phyloP scores from a whole-genome alignment of 2,329 filamentous ascomycete species.

The Elsinoe necatrix region DNA sequence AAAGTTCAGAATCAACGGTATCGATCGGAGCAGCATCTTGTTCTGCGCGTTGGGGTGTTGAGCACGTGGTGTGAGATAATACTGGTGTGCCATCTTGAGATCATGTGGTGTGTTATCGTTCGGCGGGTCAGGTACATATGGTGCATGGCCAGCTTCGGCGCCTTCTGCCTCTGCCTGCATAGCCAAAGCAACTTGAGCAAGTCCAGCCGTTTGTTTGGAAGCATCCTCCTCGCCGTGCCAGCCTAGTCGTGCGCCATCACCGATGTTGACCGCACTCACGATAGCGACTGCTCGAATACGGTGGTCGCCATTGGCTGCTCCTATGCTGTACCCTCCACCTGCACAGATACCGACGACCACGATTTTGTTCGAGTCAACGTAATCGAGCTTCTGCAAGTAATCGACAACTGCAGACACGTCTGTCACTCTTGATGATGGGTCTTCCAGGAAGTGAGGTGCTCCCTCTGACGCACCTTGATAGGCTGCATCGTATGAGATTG shows the following conservation, averaged over 20 bases:
- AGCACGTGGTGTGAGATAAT: neutral
- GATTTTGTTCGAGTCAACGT: neutral
- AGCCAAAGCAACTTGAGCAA: neutral
- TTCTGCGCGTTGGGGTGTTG: slow-evolving; percentile 9
- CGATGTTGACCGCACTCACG: slow-evolving; percentile 9
- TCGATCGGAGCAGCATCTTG: neutral
- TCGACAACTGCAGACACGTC: slow-evolving; percentile 1
- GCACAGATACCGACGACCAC: slow-evolving; percentile 3
- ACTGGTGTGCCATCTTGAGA: neutral
- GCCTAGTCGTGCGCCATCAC: neutral
- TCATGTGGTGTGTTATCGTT: neutral
- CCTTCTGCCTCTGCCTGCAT: neutral
- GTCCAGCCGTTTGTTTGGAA: neutral
- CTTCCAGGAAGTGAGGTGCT: neutral
- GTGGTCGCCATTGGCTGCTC: slow-evolving; percentile 4
- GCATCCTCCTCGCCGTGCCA: neutral
- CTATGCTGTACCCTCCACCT: slow-evolving; percentile 1
- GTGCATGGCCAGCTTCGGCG: neutral
- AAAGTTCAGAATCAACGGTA: neutral
- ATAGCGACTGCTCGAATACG: slow-evolving; percentile 3
- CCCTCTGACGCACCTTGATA: neutral
- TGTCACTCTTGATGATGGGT: neutral
- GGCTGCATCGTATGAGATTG: neutral
- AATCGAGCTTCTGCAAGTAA: neutral
- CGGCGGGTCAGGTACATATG: neutral